Base-by-base conservation (phyloP, 106 monocot species). In the Gastrodia elata region DNA sequence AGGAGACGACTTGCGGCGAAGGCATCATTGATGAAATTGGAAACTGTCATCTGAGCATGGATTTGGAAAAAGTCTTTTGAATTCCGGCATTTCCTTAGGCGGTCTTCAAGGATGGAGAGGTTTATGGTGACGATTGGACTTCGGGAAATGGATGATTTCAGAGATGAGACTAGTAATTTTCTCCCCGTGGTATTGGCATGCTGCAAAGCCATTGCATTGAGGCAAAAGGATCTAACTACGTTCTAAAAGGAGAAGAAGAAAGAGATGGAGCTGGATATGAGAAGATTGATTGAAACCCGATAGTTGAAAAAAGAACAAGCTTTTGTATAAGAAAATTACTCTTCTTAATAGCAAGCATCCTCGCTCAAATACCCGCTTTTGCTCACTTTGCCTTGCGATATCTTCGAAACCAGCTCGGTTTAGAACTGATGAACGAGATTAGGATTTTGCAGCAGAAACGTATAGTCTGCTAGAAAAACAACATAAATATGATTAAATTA, bases 1-100 rank as follows among this genome's bases (percentile, higher is more conserved):
- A 96, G 49, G 34, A 96, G 80, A 37, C 96, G 92, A 73, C 90
- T 90, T 8, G 92, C 87, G 11, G 92, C 92, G 65, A 80, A 92
- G 35, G 96, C 46, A 87, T 96, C 92, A 18, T 76, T 71, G 80
- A 92, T 69, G 71, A 84, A 71, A 72, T 87, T 87, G 20, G 96
- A 76, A 39, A 55, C 39, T 28, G 82, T 64, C 82, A 81, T 81
- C 49, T 85, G 89, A 70, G 95, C 81, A 49, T 89, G 95, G 81
- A 92, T 74, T 80, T 89, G 89, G 70, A 78, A 72, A 73, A 91
- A 79, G 18, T 74, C 40, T 15, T 39, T 71, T n/a, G 20, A 34
- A 2, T 40, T 73, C 30, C 49, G 68, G 84, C 88, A 91, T 83
- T 64, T 71, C 20, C 68, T 46, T 33, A 95, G 87, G 68, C 68